phyloP scores from a whole-genome alignment of 2,329 filamentous ascomycete genomes.

The Aspergillus sp. region DNA sequence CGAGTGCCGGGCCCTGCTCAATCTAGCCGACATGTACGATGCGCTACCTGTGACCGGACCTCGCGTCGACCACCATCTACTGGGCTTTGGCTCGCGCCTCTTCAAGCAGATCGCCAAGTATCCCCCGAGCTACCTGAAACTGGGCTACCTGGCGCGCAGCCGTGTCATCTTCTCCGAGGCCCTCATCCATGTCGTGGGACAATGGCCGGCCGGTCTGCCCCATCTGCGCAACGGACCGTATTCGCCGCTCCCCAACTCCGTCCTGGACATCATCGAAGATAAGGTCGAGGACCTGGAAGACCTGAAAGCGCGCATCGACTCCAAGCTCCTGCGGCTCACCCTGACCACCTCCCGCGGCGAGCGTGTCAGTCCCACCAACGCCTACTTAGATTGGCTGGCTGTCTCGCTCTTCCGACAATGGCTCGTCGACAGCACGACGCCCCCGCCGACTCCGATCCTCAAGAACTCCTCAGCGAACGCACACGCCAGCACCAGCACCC shows the following conservation, averaged over 20 bases:
- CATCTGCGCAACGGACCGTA: slow-evolving; percentile 64
- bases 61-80: slow-evolving; percentile 86
- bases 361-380: slow-evolving; percentile 74
- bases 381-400: slow-evolving; percentile 86
- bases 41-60: slow-evolving; percentile 84
- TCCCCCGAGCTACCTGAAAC: slow-evolving; percentile 84
- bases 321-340: slow-evolving; percentile 76
- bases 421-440: slow-evolving; percentile 86
- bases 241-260: slow-evolving; percentile 66
- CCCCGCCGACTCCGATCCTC: slow-evolving; percentile 59
- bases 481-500: slow-evolving; percentile 12
- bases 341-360: slow-evolving; percentile 79
- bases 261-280: slow-evolving; percentile 88
- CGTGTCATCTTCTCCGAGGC: slow-evolving; percentile 85
- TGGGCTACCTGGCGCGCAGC: slow-evolving; percentile 82
- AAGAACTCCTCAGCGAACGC: slow-evolving; percentile 33
- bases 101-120: slow-evolving; percentile 98
- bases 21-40: slow-evolving; percentile 92
- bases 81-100: slow-evolving; percentile 85
- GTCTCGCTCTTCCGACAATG: slow-evolving; percentile 88
- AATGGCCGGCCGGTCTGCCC: slow-evolving; percentile 81
- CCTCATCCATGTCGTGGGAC: slow-evolving; percentile 88
- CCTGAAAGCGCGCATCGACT: slow-evolving; percentile 75
- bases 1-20: slow-evolving; percentile 87
- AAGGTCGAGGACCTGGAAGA: slow-evolving; percentile 92